Base-by-base conservation (phyloP, 371 early-diverging fungal species). In the Phascolomyces articulosus region DNA sequence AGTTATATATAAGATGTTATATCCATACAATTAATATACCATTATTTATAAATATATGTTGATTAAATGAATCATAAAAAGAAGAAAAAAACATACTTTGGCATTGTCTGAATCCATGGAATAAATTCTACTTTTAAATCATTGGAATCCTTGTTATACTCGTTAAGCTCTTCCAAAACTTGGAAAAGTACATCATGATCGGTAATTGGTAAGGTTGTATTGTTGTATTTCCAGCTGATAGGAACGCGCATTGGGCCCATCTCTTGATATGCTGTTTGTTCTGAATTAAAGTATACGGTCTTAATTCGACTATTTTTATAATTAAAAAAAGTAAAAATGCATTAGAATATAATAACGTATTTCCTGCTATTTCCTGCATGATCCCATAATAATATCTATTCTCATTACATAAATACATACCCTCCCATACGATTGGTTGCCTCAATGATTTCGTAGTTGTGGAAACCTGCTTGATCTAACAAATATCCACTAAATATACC, bases 211-310 rank as follows among this genome's bases (percentile, higher is more conserved):
- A 75, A 62, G 2, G 68, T 75, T 55, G 66, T 69, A 40, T 64
- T 62, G n/a, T 69, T 56, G 40, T 67, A 65, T 2, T 34, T 20
- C 51, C 38, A 59, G 40, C 51, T 41, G 23, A 67, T 31, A 40
- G 72, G 75, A 57, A 75, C 56, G 24, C 68, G 74, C 74, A 74
- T 74, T 4, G 70, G 64, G 15, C 73, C 74, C 74, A 74, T 74
- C 56, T 74, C 74, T 62, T 74, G 74, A 40, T 74, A 74, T 27
- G 61, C 38, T 28, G 73, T 70, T 29, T 67, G 67, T n/a, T 64
- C 53, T 34, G 67, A 57, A 18, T 65, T 63, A 66, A 72, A 72
- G 57, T 75, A 75, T n/a, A 60, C 28, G 21, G 76, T 72, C 34
- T 70, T 68, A 23, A 74, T 55, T 31, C 74, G 74, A 27, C 74